A percentile compares a stretch with the other conserved stretches of the same genome.
Evolutionary conservation across 169 alveolate species (phyloP).

Genomic region (Plasmodium ovale): DNA sequence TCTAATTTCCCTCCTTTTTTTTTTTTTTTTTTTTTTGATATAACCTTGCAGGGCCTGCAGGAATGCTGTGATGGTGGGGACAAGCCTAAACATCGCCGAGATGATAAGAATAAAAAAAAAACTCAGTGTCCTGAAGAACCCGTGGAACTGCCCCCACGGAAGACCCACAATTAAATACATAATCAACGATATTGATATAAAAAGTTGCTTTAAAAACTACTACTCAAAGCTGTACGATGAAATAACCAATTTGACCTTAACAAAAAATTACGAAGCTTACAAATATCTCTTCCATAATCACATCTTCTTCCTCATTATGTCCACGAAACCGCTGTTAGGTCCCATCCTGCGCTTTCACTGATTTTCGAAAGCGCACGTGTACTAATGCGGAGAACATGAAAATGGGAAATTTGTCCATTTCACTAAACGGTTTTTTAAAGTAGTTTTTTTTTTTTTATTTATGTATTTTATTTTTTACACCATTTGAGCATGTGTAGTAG

Average conservation of each 20-base stretch:
- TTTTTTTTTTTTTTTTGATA: slow-evolving; percentile 67
- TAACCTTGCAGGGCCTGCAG: slow-evolving; percentile 94
- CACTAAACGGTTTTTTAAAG: too few species aligned
- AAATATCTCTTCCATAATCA: slow-evolving; percentile 63
- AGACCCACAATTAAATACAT: slow-evolving; percentile 96
- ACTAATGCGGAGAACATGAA: too few species aligned
- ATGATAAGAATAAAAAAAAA: slow-evolving; percentile 92
- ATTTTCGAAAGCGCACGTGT: not conserved
- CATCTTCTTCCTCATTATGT: slow-evolving; percentile 62
- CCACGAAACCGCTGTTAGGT: slow-evolving; percentile 57
- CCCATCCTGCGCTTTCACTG: slow-evolving; percentile 53
- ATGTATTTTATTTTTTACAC: too few species aligned
- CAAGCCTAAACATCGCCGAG: slow-evolving; percentile 86
- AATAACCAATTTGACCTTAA: slow-evolving; percentile 31
- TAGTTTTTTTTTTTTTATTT: too few species aligned
- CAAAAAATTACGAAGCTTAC: slow-evolving; percentile 45
- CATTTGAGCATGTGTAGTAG: too few species aligned
- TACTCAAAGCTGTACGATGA: slow-evolving; percentile 63
- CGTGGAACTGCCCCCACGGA: slow-evolving; percentile 99
- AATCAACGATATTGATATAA: slow-evolving; percentile 37
- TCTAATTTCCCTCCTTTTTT: slow-evolving; percentile 22
- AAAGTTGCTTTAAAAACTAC: slow-evolving; percentile 52
- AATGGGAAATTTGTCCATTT: too few species aligned
- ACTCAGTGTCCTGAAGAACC: slow-evolving; percentile 93
- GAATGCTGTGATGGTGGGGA: slow-evolving; percentile 97